Evolutionary conservation across 108 stramenopile genomes (phyloP), one percentile per base, ranked within the genome.

Genomic region (Skeletonema costatum): DNA sequence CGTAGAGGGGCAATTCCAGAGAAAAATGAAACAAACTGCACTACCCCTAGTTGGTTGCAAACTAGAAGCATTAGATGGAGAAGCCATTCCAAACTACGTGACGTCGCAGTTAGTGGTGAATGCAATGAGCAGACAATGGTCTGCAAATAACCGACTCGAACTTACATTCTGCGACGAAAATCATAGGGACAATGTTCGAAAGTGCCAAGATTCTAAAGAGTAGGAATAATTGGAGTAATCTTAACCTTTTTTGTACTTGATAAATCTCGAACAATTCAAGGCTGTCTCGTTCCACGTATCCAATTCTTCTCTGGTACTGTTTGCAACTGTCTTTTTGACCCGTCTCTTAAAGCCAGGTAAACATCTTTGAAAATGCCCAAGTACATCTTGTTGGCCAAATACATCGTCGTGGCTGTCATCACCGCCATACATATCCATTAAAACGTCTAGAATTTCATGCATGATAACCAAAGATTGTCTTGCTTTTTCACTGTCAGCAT

Each of bases 31-130:
- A 38, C 66, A 50, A 64, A 74, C 83, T 3, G 51, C 68, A 19
- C 64, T 69, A 33, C 42, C 69, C 13, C 60, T 83, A 41, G 64
- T 77, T 51, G 88, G 86, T 25, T 81, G 73, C 13, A 71, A 75
- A 5, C 79, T 96, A 36, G 90, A 92, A 44, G 88, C 91, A n/a
- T 64, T 93, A 14, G 90, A 92, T 76, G 91, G 90, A 19, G 87
- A 96, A 48, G 78, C 88, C 71, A 86, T 96, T 10, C 94, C 94
- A 5, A 87, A 88, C 5, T 96, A 93, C 80, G 91, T 87, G 25
- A 88, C 81, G 16, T 46, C 88, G 11, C 78, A 89, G 58, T 81
- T 96, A 41, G 91, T 93, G 2, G 56, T 76, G 33, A 93, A 83
- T 78, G 91, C 91, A 2, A 82, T 96, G 84, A 76, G 79, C 21